Conservation (phyloP, 495 filamentous ascomycete genomes). For the Daldinia caldariorum region DNA sequence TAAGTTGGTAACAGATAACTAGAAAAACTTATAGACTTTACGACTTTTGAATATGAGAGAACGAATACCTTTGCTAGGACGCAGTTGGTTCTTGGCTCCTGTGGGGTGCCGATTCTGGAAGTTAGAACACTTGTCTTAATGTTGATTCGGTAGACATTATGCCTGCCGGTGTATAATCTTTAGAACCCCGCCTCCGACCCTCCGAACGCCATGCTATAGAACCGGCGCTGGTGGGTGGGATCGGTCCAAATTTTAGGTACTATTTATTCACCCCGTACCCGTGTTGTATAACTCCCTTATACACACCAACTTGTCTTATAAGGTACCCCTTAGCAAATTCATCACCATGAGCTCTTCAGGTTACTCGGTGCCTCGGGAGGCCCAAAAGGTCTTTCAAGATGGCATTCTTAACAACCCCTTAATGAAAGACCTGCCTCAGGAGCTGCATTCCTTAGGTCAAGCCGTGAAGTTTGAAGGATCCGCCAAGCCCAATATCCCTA, state of each 20-base stretch:
- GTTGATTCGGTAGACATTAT: background rate
- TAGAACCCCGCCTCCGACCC: background rate
- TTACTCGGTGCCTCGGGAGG: slow-evolving; percentile 44
- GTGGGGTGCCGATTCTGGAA: too few species aligned
- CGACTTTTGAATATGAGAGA: too few species aligned
- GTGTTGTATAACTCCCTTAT: background rate
- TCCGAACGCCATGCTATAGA: background rate
- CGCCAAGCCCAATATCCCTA: background rate
- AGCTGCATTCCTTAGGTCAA: background rate
- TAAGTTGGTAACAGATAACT: too few species aligned
- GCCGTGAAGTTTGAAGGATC: background rate
- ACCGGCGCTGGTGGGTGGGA: background rate
- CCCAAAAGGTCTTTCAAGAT: slow-evolving; percentile 34
- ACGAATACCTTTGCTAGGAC: too few species aligned
- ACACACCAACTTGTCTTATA: background rate
- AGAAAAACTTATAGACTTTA: too few species aligned
- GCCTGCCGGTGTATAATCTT: background rate
- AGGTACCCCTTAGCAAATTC: too few species aligned
- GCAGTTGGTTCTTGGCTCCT: too few species aligned
- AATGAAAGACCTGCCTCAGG: slow-evolving; percentile 31
- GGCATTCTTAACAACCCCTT: slow-evolving; percentile 44
- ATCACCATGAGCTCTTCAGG: background rate
- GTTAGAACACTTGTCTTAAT: too few species aligned
- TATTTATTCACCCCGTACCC: too few species aligned
- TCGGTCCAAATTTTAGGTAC: background rate